phyloP scores from a whole-genome alignment of 257 asterid genomes.

The Nicotiana obtusifolia region DNA sequence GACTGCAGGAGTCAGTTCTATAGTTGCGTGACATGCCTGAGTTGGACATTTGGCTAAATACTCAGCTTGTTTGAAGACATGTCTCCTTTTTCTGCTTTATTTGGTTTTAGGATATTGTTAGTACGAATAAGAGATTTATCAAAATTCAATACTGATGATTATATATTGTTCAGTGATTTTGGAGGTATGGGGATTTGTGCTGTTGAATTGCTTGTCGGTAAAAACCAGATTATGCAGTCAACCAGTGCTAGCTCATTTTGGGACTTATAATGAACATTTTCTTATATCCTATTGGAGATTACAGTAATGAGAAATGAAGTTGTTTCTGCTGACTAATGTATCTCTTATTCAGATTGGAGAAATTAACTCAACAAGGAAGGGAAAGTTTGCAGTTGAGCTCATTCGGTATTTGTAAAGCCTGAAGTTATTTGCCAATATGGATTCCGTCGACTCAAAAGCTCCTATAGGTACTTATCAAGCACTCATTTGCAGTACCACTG shows the following conservation, averaged over 20 bases:
- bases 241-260: not conserved
- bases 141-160: not conserved
- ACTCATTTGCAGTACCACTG: not conserved
- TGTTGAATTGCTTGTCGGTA: not conserved
- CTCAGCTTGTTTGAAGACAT: not conserved
- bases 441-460: not conserved
- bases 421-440: not conserved
- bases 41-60: not conserved
- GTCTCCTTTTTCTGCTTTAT: not conserved
- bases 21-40: not conserved
- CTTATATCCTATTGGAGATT: not conserved
- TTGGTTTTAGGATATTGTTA: not conserved
- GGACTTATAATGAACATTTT: not conserved
- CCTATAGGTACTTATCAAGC: not conserved
- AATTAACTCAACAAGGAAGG: slow-evolving; percentile 63
- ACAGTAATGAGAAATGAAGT: not conserved
- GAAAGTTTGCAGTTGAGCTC: slow-evolving; percentile 78
- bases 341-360: slow-evolving; percentile 62
- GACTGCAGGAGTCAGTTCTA: not conserved
- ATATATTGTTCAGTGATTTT: not conserved
- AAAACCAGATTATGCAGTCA: not conserved
- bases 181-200: not conserved
- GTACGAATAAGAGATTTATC: not conserved
- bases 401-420: slow-evolving; percentile 46
- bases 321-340: not conserved